phyloP scores from a whole-genome alignment of 192 early-diverging fungal species.

The Oehlia diaphana region DNA sequence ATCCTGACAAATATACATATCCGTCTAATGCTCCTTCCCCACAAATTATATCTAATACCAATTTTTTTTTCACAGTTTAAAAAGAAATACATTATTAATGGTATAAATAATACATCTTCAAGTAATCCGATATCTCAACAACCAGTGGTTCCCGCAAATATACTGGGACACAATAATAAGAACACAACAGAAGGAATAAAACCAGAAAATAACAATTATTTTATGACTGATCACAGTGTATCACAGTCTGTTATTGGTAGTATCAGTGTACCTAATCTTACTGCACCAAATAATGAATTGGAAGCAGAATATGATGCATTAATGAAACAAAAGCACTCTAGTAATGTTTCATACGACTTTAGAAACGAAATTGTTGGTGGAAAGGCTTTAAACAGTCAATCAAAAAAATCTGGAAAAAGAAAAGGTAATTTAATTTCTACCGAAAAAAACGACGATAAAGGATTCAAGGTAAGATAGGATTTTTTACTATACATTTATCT shows the following conservation, averaged over 20 bases:
- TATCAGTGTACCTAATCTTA: conserved; percentile 18
- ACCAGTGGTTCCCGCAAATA: not conserved
- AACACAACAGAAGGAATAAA: not conserved
- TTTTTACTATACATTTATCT: not conserved
- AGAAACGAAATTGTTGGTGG: not conserved
- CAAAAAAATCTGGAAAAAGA: conserved; percentile 10
- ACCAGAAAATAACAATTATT: conserved; percentile 3
- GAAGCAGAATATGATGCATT: conserved; percentile 17
- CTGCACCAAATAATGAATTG: conserved; percentile 5
- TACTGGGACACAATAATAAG: not conserved
- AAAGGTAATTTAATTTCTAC: conserved; percentile 6
- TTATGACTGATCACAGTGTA: not conserved
- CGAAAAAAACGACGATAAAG: conserved; percentile 3
- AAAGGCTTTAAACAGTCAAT: conserved; percentile 3
- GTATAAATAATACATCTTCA: not conserved
- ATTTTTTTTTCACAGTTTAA: conserved; percentile 22
- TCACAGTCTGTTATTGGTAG: conserved; percentile 11
- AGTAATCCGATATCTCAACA: not conserved
- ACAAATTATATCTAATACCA: not conserved
- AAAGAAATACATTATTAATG: conserved; percentile 8
- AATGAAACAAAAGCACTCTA: not conserved
- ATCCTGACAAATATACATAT: not conserved
- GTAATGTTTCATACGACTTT: not conserved
- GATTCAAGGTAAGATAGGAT: conserved; percentile 6
- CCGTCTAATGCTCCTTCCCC: not conserved